phyloP scores from a whole-genome alignment of 2,329 filamentous ascomycete genomes.

The Drechslerella coelobrocha region DNA sequence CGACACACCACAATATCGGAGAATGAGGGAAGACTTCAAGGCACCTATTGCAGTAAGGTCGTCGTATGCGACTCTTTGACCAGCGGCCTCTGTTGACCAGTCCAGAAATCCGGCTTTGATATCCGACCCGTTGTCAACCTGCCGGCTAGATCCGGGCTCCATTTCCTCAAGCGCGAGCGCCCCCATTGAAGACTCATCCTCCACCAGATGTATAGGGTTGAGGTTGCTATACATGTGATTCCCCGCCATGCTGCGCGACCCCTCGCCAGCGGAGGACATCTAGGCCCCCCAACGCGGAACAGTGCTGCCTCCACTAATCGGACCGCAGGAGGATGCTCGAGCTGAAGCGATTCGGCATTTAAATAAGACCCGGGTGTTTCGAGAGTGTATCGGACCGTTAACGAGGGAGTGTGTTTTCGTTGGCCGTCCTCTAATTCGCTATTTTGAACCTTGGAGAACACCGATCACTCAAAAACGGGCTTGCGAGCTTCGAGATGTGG shows the following conservation, averaged over 20 bases:
- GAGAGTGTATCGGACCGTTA: background rate
- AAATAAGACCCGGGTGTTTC: background rate
- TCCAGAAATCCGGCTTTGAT: conserved; percentile 61
- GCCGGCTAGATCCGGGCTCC: conserved; percentile 24
- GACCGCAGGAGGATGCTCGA: background rate
- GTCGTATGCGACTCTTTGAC: conserved; percentile 89
- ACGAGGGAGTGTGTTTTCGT: background rate
- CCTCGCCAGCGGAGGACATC: conserved; percentile 47
- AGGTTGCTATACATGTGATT: conserved; percentile 20
- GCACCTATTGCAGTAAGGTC: conserved; percentile 82
- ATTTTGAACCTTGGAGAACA: too few relatives aligned
- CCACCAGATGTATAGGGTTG: conserved; percentile 30
- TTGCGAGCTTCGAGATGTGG: too few relatives aligned
- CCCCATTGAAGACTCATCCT: conserved; percentile 8
- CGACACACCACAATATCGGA: background rate
- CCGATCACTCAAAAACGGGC: too few relatives aligned
- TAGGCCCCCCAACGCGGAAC: conserved; percentile 13
- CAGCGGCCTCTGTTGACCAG: conserved; percentile 90
- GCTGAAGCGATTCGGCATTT: conserved; percentile 10
- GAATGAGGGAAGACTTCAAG: conserved; percentile 5
- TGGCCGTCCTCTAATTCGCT: too few relatives aligned
- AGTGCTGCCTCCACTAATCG: conserved; percentile 15
- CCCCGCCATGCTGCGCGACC: conserved; percentile 42
- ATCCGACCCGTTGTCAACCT: conserved; percentile 10
- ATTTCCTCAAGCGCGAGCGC: conserved; percentile 12